Percentiles rank a stretch among this genome's conserved stretches.
phyloP scores from a whole-genome alignment of 495 filamentous ascomycete genomes.

The Penicillium manginii region DNA sequence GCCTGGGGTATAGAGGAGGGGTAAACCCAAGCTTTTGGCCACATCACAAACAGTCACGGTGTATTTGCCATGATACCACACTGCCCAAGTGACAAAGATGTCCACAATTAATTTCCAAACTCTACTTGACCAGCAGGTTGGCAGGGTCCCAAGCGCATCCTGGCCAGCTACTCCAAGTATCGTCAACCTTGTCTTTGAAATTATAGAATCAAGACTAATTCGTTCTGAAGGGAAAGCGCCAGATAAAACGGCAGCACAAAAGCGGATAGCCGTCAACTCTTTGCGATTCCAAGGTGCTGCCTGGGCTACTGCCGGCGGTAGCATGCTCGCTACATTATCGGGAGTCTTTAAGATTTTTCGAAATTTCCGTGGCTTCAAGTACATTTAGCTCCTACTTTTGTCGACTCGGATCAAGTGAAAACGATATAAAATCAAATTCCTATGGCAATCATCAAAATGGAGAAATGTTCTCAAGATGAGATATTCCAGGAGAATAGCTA shows the following conservation, averaged over 20 bases:
- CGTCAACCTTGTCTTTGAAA: neutral
- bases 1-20: neutral
- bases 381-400: constrained; percentile 17
- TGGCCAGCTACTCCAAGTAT: constrained; percentile 14
- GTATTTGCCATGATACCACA: too few relatives aligned
- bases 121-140: constrained; percentile 27
- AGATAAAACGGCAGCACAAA: constrained; percentile 16
- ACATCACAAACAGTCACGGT: neutral
- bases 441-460: too few relatives aligned
- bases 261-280: constrained; percentile 24
- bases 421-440: too few relatives aligned
- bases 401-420: too few relatives aligned
- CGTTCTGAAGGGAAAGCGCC: neutral
- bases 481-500: too few relatives aligned
- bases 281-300: constrained; percentile 35
- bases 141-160: constrained; percentile 15
- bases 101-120: constrained; percentile 25
- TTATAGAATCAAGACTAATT: neutral
- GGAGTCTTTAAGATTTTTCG: constrained; percentile 36
- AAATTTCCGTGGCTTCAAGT: constrained; percentile 35
- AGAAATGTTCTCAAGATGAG: too few relatives aligned
- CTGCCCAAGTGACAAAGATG: constrained; percentile 2
- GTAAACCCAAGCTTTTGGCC: neutral
- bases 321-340: constrained; percentile 35
- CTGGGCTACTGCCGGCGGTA: constrained; percentile 36